Evolutionary conservation across 345 rosid genomes (phyloP), one percentile per base, ranked within the genome.

Genomic region (Nasturtium officinale): DNA sequence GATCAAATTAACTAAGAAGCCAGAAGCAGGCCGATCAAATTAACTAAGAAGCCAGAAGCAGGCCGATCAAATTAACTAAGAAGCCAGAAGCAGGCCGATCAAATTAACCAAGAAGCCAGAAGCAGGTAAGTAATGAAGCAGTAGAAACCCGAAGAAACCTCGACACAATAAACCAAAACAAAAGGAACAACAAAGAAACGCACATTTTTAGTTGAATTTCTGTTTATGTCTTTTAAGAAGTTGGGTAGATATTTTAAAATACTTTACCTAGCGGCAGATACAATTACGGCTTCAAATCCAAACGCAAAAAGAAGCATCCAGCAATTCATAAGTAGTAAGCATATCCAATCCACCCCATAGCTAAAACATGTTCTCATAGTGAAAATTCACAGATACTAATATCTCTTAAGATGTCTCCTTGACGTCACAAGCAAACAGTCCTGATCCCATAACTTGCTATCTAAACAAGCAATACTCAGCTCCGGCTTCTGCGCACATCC

Each of bases 121-220:
- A 80, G 90, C 93, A 88, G 83, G 87, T 83, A 90, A 89, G 88
- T 89, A 84, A 89, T 74, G 90, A 86, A 77, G 97, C 82, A 82
- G 91, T 87, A 79, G 96, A 87, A 80, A 90, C 98, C 98, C 82
- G 91, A 89, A 79, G 96, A 87, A 80, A 90, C 98, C 98, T 93
- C 98, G 80, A 85, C 85, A 87, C 77, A 83, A 82, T 85, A 77
- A 82, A 83, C 58, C 76, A 84, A 85, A 86, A 83, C 75, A 89
- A 48, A 81, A 17, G 18, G 18, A 16, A 43, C 60, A 35, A 26
- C 58, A 71, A 20, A 61, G 40, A 62, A 59, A 38, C 3, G 1
- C 61, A 61, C 26, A 61, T n/a, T 51, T 50, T 61, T 52, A 72
- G 69, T 2, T 26, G 42, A 71, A 8, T 3, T 43, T 66, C 6